Base-by-base conservation (phyloP, 352 stramenopile genomes). In the Pythium dissotocum region DNA sequence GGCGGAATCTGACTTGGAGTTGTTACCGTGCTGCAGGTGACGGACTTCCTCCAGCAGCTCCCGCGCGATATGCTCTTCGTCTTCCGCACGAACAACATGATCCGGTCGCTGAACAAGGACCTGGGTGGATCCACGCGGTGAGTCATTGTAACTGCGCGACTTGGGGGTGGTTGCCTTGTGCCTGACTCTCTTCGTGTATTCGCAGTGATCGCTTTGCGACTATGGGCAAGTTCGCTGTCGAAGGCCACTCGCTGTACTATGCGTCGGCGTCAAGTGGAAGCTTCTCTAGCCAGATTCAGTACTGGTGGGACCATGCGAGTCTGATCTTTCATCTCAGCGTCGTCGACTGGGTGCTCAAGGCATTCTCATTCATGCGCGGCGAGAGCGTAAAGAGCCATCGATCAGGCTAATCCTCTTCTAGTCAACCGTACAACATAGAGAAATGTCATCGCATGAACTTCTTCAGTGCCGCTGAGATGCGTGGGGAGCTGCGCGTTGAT, bases 1-100 rank as follows among this genome's bases (percentile, higher is more conserved):
- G 6, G n/a, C 18, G 0, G 4, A 28, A 1, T n/a, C 54, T 57
- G 48, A 67, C 24, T 8, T 49, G 24, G 26, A 32, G 16, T 6
- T 58, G 42, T 69, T 18, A 4, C 28, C 48, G 0, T 63, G 21
- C 57, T 21, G 4, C 60, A 93, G 85, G 70, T 94, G 8, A 85
- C 79, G 13, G 80, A 89, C 42, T 97, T 97, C 64, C 57, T 98
- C 21, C 78, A 96, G 75, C 80, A 89, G 33, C 65, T 98, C 57
- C 91, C 91, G 7, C 81, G 88, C 7, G 91, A 98, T 61, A 95
- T 98, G 85, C 66, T 97, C 14, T 98, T 97, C 60, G 85, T 98
- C 18, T 93, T 97, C 51, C 87, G 90, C 33, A 96, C 87, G 24
- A 96, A 93, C 72, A 97, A 97, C 66, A 94, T 98, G 79, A 89